Base-by-base conservation (phyloP, 805 yeast genomes). In the Danielia oregonensis region DNA sequence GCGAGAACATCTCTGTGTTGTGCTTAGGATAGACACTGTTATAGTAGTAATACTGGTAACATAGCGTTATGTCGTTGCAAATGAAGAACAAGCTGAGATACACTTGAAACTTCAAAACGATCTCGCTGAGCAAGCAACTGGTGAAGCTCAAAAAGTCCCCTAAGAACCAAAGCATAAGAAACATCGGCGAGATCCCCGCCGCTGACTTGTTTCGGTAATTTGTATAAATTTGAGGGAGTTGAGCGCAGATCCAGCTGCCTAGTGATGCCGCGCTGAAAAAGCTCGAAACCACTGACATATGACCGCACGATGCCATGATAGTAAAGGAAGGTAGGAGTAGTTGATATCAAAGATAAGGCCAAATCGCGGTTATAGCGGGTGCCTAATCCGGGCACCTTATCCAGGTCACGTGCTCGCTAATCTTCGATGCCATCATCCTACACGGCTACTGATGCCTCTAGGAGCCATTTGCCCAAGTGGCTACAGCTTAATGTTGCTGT, bases 11-110 rank as follows among this genome's bases (percentile, higher is more conserved):
- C 63, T 35, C 24, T 70, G 63, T 60, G 59, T 42, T 30, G 44
- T 27, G 26, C 13, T 40, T 49, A 3, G 65, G 61, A 36, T 65
- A 71, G 17, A 70, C 55, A 32, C 48, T 44, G n/a, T 74, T 65
- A 57, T 87, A 89, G 58, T 85, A 79, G 57, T 77, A 74, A 55
- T 71, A 88, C 55, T 89, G 97, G 4, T 72, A 67, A 30, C 79
- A 68, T 18, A 89, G 65, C 8, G 86, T 63, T 16, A 72, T 35
- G 58, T 89, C 97, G 42, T 85, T 83, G 37, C 70, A 59, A 32
- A 67, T 33, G 40, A 67, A 67, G 48, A 63, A 67, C 17, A 65
- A 30, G 39, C 70, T 64, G 32, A 65, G 52, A 39, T 59, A 64
- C 4, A 67, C 33, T 38, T 67, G 72, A 40, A 66, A 67, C 38